phyloP scores from a whole-genome alignment of 345 rosid species.

The Melaleuca quinquenervia region DNA sequence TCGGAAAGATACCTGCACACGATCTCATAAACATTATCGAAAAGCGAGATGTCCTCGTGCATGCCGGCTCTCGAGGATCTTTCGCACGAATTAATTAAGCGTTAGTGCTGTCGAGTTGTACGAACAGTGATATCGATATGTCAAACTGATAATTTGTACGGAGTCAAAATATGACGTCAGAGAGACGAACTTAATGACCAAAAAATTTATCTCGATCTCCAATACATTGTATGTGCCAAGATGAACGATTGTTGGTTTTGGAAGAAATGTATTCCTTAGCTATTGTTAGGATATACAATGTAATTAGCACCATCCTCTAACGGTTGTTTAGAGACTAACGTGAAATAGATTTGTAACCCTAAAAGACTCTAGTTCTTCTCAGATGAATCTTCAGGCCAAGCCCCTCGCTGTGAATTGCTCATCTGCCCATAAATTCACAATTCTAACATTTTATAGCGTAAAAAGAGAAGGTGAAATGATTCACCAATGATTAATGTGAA shows the following conservation, averaged over 20 bases:
- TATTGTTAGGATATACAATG: background rate
- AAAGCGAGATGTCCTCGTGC: too few relatives aligned
- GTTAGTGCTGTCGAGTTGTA: too few relatives aligned
- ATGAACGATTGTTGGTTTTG: background rate
- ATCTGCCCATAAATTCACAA: background rate
- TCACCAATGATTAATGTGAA: background rate
- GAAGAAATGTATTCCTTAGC: background rate
- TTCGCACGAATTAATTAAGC: too few relatives aligned
- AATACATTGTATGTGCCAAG: too few relatives aligned
- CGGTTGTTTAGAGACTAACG: background rate
- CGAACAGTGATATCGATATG: too few relatives aligned
- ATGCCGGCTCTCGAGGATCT: too few relatives aligned
- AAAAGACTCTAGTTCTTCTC: background rate
- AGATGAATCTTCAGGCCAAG: background rate
- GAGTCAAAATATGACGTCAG: too few relatives aligned
- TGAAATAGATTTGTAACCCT: background rate
- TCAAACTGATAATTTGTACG: too few relatives aligned
- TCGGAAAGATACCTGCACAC: too few relatives aligned
- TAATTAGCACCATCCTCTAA: background rate
- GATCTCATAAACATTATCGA: too few relatives aligned
- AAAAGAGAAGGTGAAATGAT: background rate
- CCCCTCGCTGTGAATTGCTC: background rate
- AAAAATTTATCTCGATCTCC: too few relatives aligned
- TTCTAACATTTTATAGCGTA: background rate
- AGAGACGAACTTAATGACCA: too few relatives aligned